phyloP scores from a whole-genome alignment of 805 yeast genomes.

The Metschnikowia peoriensis region DNA sequence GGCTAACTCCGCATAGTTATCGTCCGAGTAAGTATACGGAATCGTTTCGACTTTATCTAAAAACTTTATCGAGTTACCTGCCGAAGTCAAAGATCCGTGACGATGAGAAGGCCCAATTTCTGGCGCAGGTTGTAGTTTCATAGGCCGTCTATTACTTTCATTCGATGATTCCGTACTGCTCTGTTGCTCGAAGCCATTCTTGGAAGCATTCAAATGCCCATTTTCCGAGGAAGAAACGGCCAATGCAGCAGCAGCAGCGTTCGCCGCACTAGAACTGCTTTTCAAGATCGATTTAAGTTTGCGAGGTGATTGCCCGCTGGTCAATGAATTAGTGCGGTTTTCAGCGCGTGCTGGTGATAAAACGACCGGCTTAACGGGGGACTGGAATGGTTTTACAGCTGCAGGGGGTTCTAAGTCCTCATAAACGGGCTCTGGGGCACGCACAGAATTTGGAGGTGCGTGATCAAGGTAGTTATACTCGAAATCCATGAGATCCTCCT shows the following conservation, averaged over 20 bases:
- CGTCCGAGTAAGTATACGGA: slow-evolving; percentile 16
- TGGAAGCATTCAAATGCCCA: too few relatives aligned
- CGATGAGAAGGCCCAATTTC: slow-evolving; percentile 8
- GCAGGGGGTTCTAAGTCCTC: not conserved
- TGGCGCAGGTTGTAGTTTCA: slow-evolving; percentile 8
- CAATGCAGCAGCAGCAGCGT: slow-evolving; percentile 9
- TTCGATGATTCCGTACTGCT: not conserved
- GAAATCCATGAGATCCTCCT: slow-evolving; percentile 43
- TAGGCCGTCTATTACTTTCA: not conserved
- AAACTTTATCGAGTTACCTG: slow-evolving; percentile 36
- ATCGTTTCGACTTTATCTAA: slow-evolving; percentile 39
- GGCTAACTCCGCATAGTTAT: slow-evolving; percentile 8
- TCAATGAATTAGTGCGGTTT: slow-evolving; percentile 12
- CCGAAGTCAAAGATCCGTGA: slow-evolving; percentile 20
- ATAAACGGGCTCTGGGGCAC: not conserved
- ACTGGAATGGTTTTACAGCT: not conserved
- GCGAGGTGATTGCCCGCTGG: slow-evolving; percentile 18
- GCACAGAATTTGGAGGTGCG: slow-evolving; percentile 5
- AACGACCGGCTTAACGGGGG: not conserved
- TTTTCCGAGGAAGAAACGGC: not conserved
- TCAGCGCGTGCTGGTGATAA: slow-evolving; percentile 1
- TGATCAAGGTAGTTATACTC: slow-evolving; percentile 41
- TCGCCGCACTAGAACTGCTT: slow-evolving; percentile 14
- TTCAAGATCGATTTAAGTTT: slow-evolving; percentile 39
- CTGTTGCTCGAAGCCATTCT: too few relatives aligned